Evolutionary conservation across 441 rosid species (phyloP).

Genomic region (Brassica balearica): DNA sequence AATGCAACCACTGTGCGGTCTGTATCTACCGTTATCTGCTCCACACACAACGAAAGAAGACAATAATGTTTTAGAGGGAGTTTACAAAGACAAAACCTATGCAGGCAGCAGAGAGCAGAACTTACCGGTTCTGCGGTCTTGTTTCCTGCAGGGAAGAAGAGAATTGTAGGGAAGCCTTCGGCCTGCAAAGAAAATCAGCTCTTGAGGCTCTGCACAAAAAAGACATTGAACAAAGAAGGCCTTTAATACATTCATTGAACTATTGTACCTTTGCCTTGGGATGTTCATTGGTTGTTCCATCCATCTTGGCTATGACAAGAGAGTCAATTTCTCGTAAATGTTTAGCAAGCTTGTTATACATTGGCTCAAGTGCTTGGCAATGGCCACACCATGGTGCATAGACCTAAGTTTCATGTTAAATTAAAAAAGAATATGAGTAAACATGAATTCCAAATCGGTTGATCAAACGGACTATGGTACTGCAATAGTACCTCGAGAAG

Average conservation of each 20-base stretch:
- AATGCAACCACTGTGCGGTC: constrained; percentile 94
- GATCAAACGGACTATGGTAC: constrained; percentile 8
- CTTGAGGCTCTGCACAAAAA: not conserved
- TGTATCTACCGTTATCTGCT: constrained; percentile 81
- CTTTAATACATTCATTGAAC: not conserved
- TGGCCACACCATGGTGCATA: constrained; percentile 99
- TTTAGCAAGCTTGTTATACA: constrained; percentile 90
- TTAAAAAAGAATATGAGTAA: too few species aligned
- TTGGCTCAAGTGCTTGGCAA: constrained; percentile 95
- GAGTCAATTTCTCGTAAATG: constrained; percentile 81
- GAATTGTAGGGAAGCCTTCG: constrained; percentile 91
- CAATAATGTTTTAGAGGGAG: too few species aligned
- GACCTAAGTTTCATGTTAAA: constrained; percentile 53
- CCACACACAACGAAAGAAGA: constrained; percentile 36
- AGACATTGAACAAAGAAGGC: constrained; percentile 1
- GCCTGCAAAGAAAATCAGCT: constrained; percentile 53
- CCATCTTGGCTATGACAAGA: constrained; percentile 95
- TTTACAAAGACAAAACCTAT: not conserved
- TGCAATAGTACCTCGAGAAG: constrained; percentile 80
- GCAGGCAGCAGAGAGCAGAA: constrained; percentile 16
- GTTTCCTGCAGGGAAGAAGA: constrained; percentile 98
- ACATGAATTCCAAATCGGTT: constrained; percentile 1
- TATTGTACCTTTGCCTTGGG: constrained; percentile 89
- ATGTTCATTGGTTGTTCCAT: constrained; percentile 97
- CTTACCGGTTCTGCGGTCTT: constrained; percentile 95